phyloP scores from a whole-genome alignment of 176 grass and related monocot genomes.

The Lolium rigidum region DNA sequence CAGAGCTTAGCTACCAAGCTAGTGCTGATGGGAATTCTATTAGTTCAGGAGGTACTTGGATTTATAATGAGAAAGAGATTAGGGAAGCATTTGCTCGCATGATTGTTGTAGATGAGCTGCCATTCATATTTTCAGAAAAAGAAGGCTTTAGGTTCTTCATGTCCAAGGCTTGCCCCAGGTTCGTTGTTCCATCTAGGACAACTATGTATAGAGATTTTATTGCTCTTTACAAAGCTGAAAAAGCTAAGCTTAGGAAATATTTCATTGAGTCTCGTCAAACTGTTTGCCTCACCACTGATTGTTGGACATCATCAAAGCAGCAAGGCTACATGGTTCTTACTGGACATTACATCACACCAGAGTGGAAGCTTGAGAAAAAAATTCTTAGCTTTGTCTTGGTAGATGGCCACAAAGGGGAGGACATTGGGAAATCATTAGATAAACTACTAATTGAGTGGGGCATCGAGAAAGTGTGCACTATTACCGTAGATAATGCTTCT shows the following conservation, averaged over 20 bases:
- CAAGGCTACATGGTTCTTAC: not conserved
- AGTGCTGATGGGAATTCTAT: not conserved
- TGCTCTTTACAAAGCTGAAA: not conserved
- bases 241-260: not conserved
- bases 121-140: not conserved
- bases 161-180: not conserved
- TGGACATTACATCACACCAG: not conserved
- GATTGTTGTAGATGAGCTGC: not conserved
- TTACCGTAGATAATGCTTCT: not conserved
- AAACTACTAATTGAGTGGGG: not conserved
- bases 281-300: not conserved
- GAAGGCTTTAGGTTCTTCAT: not conserved
- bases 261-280: not conserved
- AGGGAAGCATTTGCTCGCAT: not conserved
- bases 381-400: not conserved
- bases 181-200: not conserved
- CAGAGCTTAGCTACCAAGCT: not conserved
- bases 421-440: not conserved
- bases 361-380: not conserved
- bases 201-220: not conserved
- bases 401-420: not conserved
- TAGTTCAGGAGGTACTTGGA: not conserved
- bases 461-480: not conserved
- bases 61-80: not conserved
- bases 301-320: not conserved